These are phyloP conservation scores for Jamesozyma spencerorum DNA, from an alignment of 805 yeast species.

Conservation along the genomic window DNA sequence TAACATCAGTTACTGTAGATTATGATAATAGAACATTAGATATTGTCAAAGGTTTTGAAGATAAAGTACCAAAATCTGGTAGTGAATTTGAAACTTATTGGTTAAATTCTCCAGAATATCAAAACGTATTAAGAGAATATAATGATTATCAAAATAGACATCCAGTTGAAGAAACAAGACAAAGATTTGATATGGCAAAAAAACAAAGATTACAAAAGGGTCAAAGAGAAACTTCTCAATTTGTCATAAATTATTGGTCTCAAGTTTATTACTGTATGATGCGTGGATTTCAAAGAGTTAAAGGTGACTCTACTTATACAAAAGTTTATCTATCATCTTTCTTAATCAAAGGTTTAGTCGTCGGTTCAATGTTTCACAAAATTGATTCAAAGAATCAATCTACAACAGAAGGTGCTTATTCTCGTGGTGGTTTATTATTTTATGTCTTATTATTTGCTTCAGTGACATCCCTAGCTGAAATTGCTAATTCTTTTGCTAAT, in stretches of 20 bases:
- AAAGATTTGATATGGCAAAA: slow-evolving; percentile 34
- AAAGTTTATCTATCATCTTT: slow-evolving; percentile 44
- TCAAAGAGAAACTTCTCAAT: slow-evolving; percentile 33
- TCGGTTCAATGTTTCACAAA: slow-evolving; percentile 52
- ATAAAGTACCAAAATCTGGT: slow-evolving; percentile 45
- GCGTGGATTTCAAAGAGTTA: slow-evolving; percentile 46
- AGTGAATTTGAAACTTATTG: slow-evolving; percentile 52
- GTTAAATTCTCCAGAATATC: slow-evolving; percentile 47
- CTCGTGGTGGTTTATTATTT: slow-evolving; percentile 56
- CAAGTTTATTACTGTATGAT: slow-evolving; percentile 44
- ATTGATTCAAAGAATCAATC: slow-evolving; percentile 32
- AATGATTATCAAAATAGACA: slow-evolving; percentile 36
- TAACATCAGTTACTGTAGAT: slow-evolving; percentile 55
- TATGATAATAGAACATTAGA: slow-evolving; percentile 47
- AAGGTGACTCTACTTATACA: slow-evolving; percentile 50
- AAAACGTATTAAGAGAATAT: slow-evolving; percentile 31
- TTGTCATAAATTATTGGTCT: slow-evolving; percentile 37
- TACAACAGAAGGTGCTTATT: slow-evolving; percentile 46
- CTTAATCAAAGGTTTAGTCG: slow-evolving; percentile 46
- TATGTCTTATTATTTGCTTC: slow-evolving; percentile 53
- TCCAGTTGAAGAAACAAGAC: slow-evolving; percentile 33
- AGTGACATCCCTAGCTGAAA: slow-evolving; percentile 53
- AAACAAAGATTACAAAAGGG: slow-evolving; percentile 36
- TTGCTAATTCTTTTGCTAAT: slow-evolving; percentile 47
- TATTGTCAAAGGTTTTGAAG: slow-evolving; percentile 40